Base-by-base conservation (phyloP, 2,329 filamentous ascomycete species). In the Scedosporium boydii region DNA sequence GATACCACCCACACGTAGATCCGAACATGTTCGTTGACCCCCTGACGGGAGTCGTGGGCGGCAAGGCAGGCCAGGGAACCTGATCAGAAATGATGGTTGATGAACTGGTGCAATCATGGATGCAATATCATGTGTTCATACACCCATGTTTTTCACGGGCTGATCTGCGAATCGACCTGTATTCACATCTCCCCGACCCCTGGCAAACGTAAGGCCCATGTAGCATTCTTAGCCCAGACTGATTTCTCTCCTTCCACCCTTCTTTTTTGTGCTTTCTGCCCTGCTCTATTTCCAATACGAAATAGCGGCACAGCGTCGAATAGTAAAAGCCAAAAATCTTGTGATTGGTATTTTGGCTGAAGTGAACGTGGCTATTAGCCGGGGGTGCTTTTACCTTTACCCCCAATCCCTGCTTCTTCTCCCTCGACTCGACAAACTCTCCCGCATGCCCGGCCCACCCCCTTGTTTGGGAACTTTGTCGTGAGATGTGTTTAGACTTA, bases 381-480 rank as follows among this genome's bases (percentile, higher is more conserved):
- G 51, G 34, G 51, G 34, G 51, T 23, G 23, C 23, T 23, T 23
- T 23, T 23, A 23, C 23, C 23, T 55, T 55, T 55, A 55, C 27
- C 51, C 51, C 9, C 51, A 18, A 55, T 27, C 51, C 51, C 18
- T 55, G 18, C 7, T 23, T 21, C 21, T 23, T 48, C 44, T 7
- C 16, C 44, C 44, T 48, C 23, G 4, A 23, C 18, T 48, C 23
- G 4, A 23, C 18, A 23, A 4, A 4, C 44, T 18, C n/a, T 55
- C 51, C 51, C 51, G 51, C 51, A 55, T 55, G 51, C 51, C 51
- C 51, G 51, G 51, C 18, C 51, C 23, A 55, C 51, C 51, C 51
- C 51, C 51, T 55, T 55, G 51, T 55, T 55, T 55, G 51, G 51
- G 51, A 55, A 23, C 51, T 55, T 55, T 55, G 51, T 55, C 51